Base-by-base conservation (phyloP, 768 basidiomycete genomes). In the Phallus indusiatus region DNA sequence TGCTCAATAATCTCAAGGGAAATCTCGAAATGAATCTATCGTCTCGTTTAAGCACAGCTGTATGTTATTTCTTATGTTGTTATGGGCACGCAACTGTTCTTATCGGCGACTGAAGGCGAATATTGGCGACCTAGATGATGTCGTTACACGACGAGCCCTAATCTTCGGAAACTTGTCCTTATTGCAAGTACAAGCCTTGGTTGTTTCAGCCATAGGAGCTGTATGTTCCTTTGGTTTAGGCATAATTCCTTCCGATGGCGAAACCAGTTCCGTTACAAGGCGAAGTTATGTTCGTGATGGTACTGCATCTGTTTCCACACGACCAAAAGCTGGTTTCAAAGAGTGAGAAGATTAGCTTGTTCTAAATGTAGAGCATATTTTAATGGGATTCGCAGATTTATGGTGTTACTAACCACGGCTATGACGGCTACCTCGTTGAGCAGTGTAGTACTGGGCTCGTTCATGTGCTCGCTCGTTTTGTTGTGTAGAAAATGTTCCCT, bases 1-100 rank as follows among this genome's bases (percentile, higher is more conserved):
- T 94, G 61, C 76, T 98, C 18, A 80, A 92, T 63, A 98, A 98
- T 65, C 81, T 99, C 59, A 97, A 96, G 67, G 96, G 95, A n/a
- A 92, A 99, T 67, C 81, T 98, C 37, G 96, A 98, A 72, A 98
- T 98, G 95, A 97, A 96, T 64, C 84, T 99, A 7, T 94, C 94
- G 3, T 93, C 96, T 0, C 82, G 95, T 14, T 78, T 99, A n/a
- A 88, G 90, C 1, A 99, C 96, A 0, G 88, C 94, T 1, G 89
- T 71, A 46, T 21, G 71, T 56, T 42, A 0, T 10, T 42, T n/a
- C 4, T 42, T 42, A 42, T 42, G n/a, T n/a, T n/a, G n/a, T n/a
- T n/a, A n/a, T n/a, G n/a, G 4, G n/a, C 28, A n/a, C n/a, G 12
- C 5, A 51, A 14, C 21, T 54, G 47, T 58, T 46, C n/a, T 11